Evolutionary conservation across 805 yeast species (phyloP), one percentile per base, ranked within the genome.

Genomic region (Ogataea saltuana): DNA sequence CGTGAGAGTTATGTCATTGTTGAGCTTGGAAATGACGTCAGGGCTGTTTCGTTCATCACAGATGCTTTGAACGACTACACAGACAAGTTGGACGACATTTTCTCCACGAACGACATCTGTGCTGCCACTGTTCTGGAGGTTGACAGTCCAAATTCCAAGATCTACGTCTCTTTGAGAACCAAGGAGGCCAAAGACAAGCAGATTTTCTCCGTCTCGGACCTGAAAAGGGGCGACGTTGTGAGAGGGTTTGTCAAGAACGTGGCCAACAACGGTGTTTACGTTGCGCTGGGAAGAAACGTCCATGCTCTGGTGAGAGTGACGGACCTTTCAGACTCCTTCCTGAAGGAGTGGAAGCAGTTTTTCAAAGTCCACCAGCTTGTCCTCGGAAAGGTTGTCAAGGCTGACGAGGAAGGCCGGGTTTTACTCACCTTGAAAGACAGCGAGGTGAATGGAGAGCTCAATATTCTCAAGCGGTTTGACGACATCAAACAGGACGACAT

Each of bases 291-390:
- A 31, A 75, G 85, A 49, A 68, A 73, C 1, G 70, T 86, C 19
- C 78, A 78, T 53, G 97, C 90, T 1, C 80, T 91, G 56, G 93
- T 88, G 20, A 83, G 88, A 57, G 81, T 88, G 38, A 65, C 84
- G 32, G 90, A 90, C 60, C 69, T 91, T 21, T 86, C 95, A 9
- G 98, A 91, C 56, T 72, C 84, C 1, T 87, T 69, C 55, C 68
- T 88, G 59, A 85, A 83, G 56, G 95, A 91, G 45, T 91, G 98
- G 98, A 87, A 87, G 70, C 81, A 80, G 50, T 76, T 72, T 49
- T 88, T 75, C 74, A 74, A 74, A 49, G 74, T 79, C 20, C 80
- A 85, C 62, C 95, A 90, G 67, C 68, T 76, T 11, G 88, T 91
- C 8, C 58, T 71, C 36, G 96, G 91, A 54, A 86, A 85, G 60